phyloP scores from a whole-genome alignment of 371 early-diverging fungal genomes.

The Rhizomucor miehei region DNA sequence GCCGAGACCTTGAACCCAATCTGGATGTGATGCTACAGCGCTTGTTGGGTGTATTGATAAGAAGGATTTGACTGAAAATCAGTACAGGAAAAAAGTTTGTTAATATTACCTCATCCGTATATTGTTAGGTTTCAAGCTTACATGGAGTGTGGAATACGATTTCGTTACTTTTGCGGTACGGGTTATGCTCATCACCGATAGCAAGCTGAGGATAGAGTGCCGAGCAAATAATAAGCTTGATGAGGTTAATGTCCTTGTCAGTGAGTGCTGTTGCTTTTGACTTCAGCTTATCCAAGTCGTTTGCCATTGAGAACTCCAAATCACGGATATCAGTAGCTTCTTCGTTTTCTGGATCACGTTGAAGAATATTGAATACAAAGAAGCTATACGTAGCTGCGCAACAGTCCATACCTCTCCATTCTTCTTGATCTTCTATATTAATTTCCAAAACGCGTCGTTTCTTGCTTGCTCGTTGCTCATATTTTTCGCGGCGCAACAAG shows the following conservation, averaged over 20 bases:
- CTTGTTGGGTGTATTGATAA: constrained; percentile 64
- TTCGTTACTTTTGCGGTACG: constrained; percentile 52
- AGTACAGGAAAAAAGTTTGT: neutral
- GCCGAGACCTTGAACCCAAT: constrained; percentile 52
- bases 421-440: constrained; percentile 16
- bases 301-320: constrained; percentile 60
- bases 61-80: constrained; percentile 43
- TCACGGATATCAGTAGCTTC: constrained; percentile 46
- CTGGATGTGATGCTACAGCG: constrained; percentile 55
- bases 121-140: constrained; percentile 12
- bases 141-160: constrained; percentile 52
- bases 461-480: constrained; percentile 29
- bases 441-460: constrained; percentile 22
- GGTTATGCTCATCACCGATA: constrained; percentile 64
- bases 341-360: constrained; percentile 11
- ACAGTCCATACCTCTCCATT: constrained; percentile 15
- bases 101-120: too few relatives aligned
- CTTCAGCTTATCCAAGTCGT: constrained; percentile 41
- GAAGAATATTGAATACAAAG: neutral
- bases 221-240: constrained; percentile 61
- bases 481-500: constrained; percentile 26
- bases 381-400: neutral
- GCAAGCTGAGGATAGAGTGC: constrained; percentile 69
- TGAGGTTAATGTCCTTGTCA: constrained; percentile 39
- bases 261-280: constrained; percentile 36